These are phyloP conservation scores for Backusella parvicylindrica DNA, from an alignment of 192 early-diverging fungal species.

Conservation along the genomic window DNA sequence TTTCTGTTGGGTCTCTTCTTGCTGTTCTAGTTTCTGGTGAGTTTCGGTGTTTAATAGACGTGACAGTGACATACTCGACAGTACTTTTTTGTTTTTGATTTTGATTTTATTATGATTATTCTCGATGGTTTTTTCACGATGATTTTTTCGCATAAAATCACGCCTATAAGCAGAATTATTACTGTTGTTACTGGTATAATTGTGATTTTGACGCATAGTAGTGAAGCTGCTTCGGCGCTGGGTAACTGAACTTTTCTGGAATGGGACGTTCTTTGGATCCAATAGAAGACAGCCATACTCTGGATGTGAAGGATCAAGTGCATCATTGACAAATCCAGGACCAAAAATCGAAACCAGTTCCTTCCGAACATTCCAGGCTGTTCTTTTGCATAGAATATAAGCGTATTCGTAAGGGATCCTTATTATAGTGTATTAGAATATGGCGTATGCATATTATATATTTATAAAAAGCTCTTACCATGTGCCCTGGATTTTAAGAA, in stretches of 20 bases:
- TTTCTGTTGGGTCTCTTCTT: neutral
- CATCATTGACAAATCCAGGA: constrained; percentile 28
- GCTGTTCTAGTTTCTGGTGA: neutral
- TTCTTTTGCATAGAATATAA: constrained; percentile 35
- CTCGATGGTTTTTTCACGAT: neutral
- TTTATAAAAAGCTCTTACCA: constrained; percentile 30
- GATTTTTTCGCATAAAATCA: constrained; percentile 16
- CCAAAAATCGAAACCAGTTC: constrained; percentile 43
- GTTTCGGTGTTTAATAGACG: constrained; percentile 11
- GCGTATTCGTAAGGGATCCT: constrained; percentile 41
- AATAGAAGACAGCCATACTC: constrained; percentile 32
- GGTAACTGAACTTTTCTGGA: neutral
- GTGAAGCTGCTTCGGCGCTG: constrained; percentile 5
- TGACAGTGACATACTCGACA: constrained; percentile 22
- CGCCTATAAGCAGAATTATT: constrained; percentile 10
- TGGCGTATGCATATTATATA: neutral
- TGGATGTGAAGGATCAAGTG: constrained; percentile 26
- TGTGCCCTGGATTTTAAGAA: constrained; percentile 60
- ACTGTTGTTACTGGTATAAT: neutral
- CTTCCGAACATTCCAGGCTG: constrained; percentile 36
- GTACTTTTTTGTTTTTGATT: neutral
- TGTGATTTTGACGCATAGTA: constrained; percentile 20
- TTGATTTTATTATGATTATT: neutral
- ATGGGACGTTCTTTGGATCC: constrained; percentile 15
- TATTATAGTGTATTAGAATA: neutral